Conservation (phyloP, 768 basidiomycete genomes). For the Suillus bovinus region DNA sequence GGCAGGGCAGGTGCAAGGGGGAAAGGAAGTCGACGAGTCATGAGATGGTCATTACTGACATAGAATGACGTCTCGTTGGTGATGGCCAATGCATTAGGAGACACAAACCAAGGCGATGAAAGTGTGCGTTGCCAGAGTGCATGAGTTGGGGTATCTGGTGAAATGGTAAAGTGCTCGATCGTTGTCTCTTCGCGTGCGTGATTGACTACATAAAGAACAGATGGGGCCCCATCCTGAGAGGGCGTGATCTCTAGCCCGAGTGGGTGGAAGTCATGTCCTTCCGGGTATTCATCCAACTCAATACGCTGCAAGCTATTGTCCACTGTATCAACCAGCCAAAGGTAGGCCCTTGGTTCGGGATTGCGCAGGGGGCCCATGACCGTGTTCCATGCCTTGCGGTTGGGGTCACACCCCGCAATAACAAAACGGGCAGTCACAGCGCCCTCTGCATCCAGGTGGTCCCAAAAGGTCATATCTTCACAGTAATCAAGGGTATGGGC, state of each 20-base stretch:
- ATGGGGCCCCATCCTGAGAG: slow-evolving; percentile 45
- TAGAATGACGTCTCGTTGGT: slow-evolving; percentile 70
- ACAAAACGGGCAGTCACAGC: slow-evolving; percentile 45
- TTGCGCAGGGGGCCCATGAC: slow-evolving; percentile 69
- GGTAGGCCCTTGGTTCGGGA: slow-evolving; percentile 55
- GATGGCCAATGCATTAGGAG: slow-evolving; percentile 67
- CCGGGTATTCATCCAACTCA: slow-evolving; percentile 52
- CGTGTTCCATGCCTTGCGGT: slow-evolving; percentile 67
- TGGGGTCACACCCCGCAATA: slow-evolving; percentile 42
- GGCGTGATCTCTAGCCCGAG: slow-evolving; percentile 64
- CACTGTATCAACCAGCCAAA: slow-evolving; percentile 54
- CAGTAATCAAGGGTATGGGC: slow-evolving; percentile 45
- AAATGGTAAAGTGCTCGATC: slow-evolving; percentile 66
- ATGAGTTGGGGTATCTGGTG: slow-evolving; percentile 41
- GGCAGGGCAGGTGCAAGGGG: slow-evolving; percentile 51
- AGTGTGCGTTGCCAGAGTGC: slow-evolving; percentile 64
- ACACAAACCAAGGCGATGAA: slow-evolving; percentile 53
- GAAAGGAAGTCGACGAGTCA: slow-evolving; percentile 60
- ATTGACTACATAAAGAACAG: slow-evolving; percentile 67
- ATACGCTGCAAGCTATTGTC: slow-evolving; percentile 39
- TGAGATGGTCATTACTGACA: slow-evolving; percentile 69
- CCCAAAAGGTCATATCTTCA: slow-evolving; percentile 71
- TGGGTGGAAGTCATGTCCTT: slow-evolving; percentile 66
- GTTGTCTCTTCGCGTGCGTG: slow-evolving; percentile 62
- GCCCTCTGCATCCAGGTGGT: slow-evolving; percentile 43